Evolutionary conservation across 352 stramenopile species (phyloP), one percentile per base, ranked within the genome.

Genomic region (Pseudoperonospora humuli): DNA sequence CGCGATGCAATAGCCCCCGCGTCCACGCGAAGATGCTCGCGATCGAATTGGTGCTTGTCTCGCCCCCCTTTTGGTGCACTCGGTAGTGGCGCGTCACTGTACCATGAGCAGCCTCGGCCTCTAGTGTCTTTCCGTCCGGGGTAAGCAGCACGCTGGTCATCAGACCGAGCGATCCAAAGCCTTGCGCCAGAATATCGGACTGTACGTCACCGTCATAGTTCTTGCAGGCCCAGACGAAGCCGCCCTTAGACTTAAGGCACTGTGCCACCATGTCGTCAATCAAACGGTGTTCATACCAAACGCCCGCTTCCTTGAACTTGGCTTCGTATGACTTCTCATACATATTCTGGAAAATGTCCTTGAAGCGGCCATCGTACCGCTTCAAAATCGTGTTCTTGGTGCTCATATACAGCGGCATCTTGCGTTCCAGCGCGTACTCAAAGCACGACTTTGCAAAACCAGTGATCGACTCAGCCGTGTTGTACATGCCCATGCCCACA

Each of bases 381-480:
- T 95, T 95, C 14, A 95, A 64, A 54, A 95, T 95, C 29, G 84
- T 95, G 75, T 95, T 95, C 69, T 95, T 95, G 27, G 84, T 95
- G 60, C 62, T 85, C 60, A 95, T 61, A 57, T 94, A 95, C 43
- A 94, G 59, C 19, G 73, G 67, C 66, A 75, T 66, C 46, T 83
- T 75, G 46, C 70, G 68, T n/a, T 65, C 54, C 13, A 86, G 60
- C 5, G 71, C 75, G 27, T 71, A 86, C 56, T 67, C 52, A 33
- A 84, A 81, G 62, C 71, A 84, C 39, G 72, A 84, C 45, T 59
- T 47, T 9, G 73, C 74, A 51, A 84, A 86, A 27, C 71, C 71
- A 19, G 50, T 64, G 55, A 93, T 86, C 13, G 71, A 84, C 58
- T 90, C 81, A 47, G 67, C 77, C 21, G 79, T 91, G 70, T 95